A percentile compares a stretch with the other conserved stretches of the same genome.
These are phyloP conservation scores for Dipodascopsis uninucleata DNA, from an alignment of 805 yeast genomes.

Conservation along the genomic window DNA sequence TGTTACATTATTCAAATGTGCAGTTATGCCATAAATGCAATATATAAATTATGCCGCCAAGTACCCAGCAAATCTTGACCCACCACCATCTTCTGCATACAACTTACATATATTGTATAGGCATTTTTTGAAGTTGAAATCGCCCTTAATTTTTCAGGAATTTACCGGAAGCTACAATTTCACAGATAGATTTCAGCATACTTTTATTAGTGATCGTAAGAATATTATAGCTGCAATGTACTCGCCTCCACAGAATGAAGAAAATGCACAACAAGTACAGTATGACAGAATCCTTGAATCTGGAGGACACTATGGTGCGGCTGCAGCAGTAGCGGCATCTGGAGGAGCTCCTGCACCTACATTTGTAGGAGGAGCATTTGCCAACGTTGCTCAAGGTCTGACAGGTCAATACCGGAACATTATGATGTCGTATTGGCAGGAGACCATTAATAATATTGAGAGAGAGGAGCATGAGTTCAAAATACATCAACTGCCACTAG, in stretches of 20 bases:
- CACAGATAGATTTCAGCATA: not conserved
- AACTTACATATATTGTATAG: no score
- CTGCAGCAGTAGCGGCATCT: conserved; percentile 28
- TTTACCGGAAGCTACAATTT: no score
- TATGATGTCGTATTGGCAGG: conserved; percentile 98
- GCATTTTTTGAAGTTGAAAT: no score
- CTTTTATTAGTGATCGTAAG: not conserved
- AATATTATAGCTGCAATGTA: not conserved
- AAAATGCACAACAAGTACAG: conserved; percentile 16
- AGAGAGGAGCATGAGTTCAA: conserved; percentile 87
- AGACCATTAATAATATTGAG: conserved; percentile 85
- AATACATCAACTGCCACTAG: conserved; percentile 90
- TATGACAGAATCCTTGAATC: conserved; percentile 25
- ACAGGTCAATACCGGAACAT: conserved; percentile 75
- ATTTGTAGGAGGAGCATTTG: conserved; percentile 57
- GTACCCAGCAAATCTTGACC: no score
- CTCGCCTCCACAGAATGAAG: not conserved
- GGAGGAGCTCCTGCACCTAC: conserved; percentile 29
- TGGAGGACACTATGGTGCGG: conserved; percentile 30
- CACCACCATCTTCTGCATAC: no score
- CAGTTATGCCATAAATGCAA: no score
- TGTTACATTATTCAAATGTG: no score
- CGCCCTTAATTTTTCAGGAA: no score
- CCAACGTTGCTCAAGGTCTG: conserved; percentile 90
- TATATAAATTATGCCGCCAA: no score